A percentile compares a stretch with the other conserved stretches of the same genome.
phyloP scores from a whole-genome alignment of 2,329 filamentous ascomycete genomes.

The Cryoendolithus antarcticus region DNA sequence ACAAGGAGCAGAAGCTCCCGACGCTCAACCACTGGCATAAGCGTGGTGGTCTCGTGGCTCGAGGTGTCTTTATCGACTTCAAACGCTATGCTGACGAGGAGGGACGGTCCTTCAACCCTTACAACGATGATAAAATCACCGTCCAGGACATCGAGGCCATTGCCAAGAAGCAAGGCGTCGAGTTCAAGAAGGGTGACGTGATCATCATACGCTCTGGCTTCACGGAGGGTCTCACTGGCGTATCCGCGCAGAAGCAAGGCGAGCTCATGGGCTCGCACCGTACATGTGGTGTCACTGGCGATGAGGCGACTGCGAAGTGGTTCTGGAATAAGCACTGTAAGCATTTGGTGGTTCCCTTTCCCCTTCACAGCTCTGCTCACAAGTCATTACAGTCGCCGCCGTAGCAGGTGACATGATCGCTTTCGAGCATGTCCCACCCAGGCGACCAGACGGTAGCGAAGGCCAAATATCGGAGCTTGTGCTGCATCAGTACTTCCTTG shows the following conservation, averaged over 20 bases:
- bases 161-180: slow-evolving; percentile 31
- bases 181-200: slow-evolving; percentile 41
- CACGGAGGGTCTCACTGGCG: slow-evolving; percentile 30
- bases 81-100: slow-evolving; percentile 45
- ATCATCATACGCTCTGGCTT: slow-evolving; percentile 45
- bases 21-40: slow-evolving; percentile 36
- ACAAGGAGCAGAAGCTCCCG: slow-evolving; percentile 18
- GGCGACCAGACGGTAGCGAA: slow-evolving; percentile 13
- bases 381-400: slow-evolving; percentile 30
- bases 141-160: slow-evolving; percentile 32
- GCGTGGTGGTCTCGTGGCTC: slow-evolving; percentile 40
- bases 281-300: slow-evolving; percentile 32
- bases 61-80: slow-evolving; percentile 48
- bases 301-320: slow-evolving; percentile 40
- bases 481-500: slow-evolving; percentile 30
- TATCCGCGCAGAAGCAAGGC: slow-evolving; percentile 26
- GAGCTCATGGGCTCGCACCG: slow-evolving; percentile 28
- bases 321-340: slow-evolving; percentile 41
- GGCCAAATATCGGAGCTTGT: slow-evolving; percentile 14
- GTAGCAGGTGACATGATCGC: slow-evolving; percentile 44
- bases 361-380: background rate
- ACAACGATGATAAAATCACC: slow-evolving; percentile 35
- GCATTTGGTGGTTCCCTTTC: background rate
- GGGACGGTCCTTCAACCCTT: slow-evolving; percentile 43
- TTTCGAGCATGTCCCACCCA: slow-evolving; percentile 34